Base-by-base conservation (phyloP, 495 filamentous ascomycete genomes). In the Podospora pseudoanserina region DNA sequence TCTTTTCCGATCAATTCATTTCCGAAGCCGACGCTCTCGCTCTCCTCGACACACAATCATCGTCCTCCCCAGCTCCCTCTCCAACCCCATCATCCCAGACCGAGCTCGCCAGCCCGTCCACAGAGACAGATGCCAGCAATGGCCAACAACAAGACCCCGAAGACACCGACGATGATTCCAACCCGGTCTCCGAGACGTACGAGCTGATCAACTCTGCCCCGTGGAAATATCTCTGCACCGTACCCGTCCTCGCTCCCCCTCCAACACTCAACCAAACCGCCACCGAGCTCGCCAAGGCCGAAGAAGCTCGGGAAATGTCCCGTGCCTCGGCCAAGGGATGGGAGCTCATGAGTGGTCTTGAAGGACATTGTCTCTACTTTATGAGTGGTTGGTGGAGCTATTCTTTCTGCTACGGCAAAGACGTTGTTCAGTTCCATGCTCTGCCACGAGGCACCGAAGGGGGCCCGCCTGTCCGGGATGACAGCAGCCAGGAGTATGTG, bases 361-460 rank as follows among this genome's bases (percentile, higher is more conserved):
- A 97, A 53, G 93, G 91, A 9, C 83, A 86, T 55, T 99, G 95
- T 80, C 85, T 99, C 70, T 97, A 96, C 79, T 97, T 90, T 78
- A 84, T 92, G 59, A 90, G 87, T 1, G 95, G 94, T 3, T 99
- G 95, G 95, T 99, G 95, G 95, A 93, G 90, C 65, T 99, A 99
- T 77, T 89, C 87, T 39, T 98, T 97, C 80, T 99, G 95, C 81
- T 97, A 97, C 81, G 90, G 91, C 73, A 84, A 87, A 57, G 87
- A 91, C 65, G 89, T 99, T 39, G 91, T 90, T 70, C 95, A 99
- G 76, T 99, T 97, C 78, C 95, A 98, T 79, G 91, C 91, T 64
- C 80, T 93, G 63, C 87, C 93, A 0, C 79, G 86, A 63, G 80
- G 86, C 67, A 79, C 84, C 73, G 79, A 78, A 32, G 89, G 89